A percentile compares a stretch with the other conserved stretches of the same genome.
phyloP scores from a whole-genome alignment of 1,284 basidiomycete genomes.

The Somion occarium region DNA sequence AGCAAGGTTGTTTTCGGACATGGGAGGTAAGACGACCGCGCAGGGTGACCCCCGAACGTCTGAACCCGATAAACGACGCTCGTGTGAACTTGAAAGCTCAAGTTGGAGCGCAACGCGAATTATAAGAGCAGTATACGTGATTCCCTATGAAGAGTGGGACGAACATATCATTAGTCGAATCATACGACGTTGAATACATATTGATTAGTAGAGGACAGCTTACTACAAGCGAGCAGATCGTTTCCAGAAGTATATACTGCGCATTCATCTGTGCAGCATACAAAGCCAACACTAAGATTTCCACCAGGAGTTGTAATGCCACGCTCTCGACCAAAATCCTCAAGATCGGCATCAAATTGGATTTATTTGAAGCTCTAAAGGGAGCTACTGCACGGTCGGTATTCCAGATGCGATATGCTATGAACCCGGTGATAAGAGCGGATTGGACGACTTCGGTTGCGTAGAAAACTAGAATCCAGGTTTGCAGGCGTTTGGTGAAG shows the following conservation, averaged over 20 bases:
- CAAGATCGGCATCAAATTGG: conserved; percentile 6
- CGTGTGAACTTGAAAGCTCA: neutral
- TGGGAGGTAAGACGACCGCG: neutral
- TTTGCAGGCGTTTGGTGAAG: neutral
- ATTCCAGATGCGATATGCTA: conserved; percentile 5
- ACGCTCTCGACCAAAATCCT: conserved; percentile 29
- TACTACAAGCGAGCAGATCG: conserved; percentile 17
- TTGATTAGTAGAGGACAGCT: conserved; percentile 17
- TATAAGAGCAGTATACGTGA: conserved; percentile 20
- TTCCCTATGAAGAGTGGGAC: conserved; percentile 10
- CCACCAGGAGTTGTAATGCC: conserved; percentile 22
- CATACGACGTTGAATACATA: neutral
- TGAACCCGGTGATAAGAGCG: conserved; percentile 5
- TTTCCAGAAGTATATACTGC: conserved; percentile 21
- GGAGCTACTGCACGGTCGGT: neutral
- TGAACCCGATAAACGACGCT: neutral
- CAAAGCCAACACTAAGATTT: conserved; percentile 25
- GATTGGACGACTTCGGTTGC: conserved; percentile 3
- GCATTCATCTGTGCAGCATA: conserved; percentile 23
- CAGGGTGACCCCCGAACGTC: neutral
- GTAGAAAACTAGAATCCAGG: conserved; percentile 5
- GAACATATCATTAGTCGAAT: neutral
- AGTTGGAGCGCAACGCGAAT: conserved; percentile 17
- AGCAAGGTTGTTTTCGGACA: neutral
- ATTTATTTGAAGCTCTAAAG: neutral